phyloP scores from a whole-genome alignment of 495 filamentous ascomycete species.

The Aspergillus carlsbadensis region DNA sequence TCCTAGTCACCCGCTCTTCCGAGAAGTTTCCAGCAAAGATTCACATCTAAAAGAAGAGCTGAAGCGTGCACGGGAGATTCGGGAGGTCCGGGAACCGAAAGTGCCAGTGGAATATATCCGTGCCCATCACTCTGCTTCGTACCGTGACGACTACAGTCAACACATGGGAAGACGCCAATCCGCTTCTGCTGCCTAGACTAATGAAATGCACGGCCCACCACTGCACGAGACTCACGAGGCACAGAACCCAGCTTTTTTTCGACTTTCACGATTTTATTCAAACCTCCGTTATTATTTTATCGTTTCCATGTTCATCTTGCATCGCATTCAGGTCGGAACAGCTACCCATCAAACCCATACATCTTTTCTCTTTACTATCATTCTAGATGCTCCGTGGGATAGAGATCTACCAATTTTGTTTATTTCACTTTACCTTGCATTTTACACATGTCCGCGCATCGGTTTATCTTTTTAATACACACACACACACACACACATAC shows the following conservation, averaged over 20 bases:
- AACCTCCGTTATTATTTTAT: background rate
- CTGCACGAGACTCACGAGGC: conserved; percentile 9
- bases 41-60: conserved; percentile 10
- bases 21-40: conserved; percentile 14
- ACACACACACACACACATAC: background rate
- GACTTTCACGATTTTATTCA: background rate
- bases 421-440: background rate
- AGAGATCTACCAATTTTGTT: conserved; percentile 3
- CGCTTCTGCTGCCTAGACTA: conserved; percentile 12
- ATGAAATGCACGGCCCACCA: conserved; percentile 18
- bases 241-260: background rate
- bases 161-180: conserved; percentile 27
- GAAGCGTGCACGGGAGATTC: conserved; percentile 15
- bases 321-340: background rate
- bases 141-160: conserved; percentile 21
- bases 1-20: conserved; percentile 16
- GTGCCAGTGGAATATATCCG: conserved; percentile 8
- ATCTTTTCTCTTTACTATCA: background rate
- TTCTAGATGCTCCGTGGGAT: conserved; percentile 9
- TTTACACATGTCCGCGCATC: background rate
- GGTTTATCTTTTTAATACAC: background rate
- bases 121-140: background rate
- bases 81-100: conserved; percentile 7
- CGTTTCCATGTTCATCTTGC: background rate
- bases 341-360: background rate